Conservation (phyloP, 2,329 filamentous ascomycete genomes). For the Cordyceps fumosorosea region DNA sequence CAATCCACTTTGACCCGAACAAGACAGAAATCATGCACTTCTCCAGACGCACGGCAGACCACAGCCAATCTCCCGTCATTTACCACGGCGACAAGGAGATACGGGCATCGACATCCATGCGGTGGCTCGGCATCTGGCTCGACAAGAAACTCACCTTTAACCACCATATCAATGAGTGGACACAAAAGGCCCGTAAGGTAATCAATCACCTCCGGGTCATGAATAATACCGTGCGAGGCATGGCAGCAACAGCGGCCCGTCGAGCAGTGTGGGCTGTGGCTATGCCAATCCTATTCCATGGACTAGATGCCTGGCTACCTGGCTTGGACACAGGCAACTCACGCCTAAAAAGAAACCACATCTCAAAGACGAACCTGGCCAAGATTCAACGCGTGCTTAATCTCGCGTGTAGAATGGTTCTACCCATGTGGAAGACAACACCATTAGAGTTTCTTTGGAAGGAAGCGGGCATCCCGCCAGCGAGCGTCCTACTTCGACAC, state of each 20-base stretch:
- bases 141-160: conserved; percentile 11
- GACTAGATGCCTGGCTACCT: neutral
- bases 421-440: conserved; percentile 1
- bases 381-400: conserved; percentile 3
- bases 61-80: neutral
- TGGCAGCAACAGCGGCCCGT: neutral
- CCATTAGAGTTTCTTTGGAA: neutral
- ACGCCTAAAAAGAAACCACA: neutral
- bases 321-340: neutral
- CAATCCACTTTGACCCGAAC: neutral
- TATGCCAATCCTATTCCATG: neutral
- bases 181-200: neutral
- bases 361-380: conserved; percentile 1
- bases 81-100: conserved; percentile 8
- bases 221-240: too few relatives aligned
- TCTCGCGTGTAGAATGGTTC: neutral
- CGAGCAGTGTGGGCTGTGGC: conserved; percentile 1
- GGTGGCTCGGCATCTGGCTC: conserved; percentile 1
- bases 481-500: neutral
- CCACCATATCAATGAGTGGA: neutral
- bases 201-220: too few relatives aligned
- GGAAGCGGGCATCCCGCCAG: conserved; percentile 2
- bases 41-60: neutral
- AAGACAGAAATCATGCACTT: conserved; percentile 5
- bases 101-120: neutral